phyloP scores from a whole-genome alignment of 345 rosid species.

The Xanthoceras sorbifolium region DNA sequence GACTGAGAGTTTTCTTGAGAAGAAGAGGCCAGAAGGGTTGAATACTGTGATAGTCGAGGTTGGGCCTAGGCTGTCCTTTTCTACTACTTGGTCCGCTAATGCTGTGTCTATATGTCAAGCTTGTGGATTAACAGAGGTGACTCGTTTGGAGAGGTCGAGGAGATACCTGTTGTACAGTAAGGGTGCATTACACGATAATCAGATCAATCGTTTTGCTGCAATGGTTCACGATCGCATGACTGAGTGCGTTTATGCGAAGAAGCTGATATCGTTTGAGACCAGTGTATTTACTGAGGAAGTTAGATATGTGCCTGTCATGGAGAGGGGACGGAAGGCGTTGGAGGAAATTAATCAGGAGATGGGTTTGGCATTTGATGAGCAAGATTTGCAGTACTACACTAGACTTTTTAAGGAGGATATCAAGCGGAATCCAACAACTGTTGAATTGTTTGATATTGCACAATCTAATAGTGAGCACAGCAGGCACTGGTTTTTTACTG shows the following conservation, averaged over 20 bases:
- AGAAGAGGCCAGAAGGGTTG: conserved; percentile 66
- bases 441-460: conserved; percentile 90
- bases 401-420: conserved; percentile 72
- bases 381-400: conserved; percentile 87
- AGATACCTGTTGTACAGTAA: conserved; percentile 72
- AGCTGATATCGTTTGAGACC: conserved; percentile 65
- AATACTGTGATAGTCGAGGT: conserved; percentile 66
- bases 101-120: conserved; percentile 83
- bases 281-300: conserved; percentile 76
- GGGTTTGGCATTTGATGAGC: conserved; percentile 97
- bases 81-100: conserved; percentile 94
- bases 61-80: conserved; percentile 85
- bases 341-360: conserved; percentile 87
- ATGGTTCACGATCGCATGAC: conserved; percentile 95
- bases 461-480: conserved; percentile 96
- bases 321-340: conserved; percentile 76
- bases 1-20: conserved; percentile 70
- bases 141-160: conserved; percentile 82
- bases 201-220: conserved; percentile 62
- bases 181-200: conserved; percentile 54
- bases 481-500: conserved; percentile 94
- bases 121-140: conserved; percentile 77
- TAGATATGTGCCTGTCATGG: conserved; percentile 70
- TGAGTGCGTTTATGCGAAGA: conserved; percentile 67
- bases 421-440: conserved; percentile 78